Conservation (phyloP, 495 filamentous ascomycete species). For the Podospora sp. region DNA sequence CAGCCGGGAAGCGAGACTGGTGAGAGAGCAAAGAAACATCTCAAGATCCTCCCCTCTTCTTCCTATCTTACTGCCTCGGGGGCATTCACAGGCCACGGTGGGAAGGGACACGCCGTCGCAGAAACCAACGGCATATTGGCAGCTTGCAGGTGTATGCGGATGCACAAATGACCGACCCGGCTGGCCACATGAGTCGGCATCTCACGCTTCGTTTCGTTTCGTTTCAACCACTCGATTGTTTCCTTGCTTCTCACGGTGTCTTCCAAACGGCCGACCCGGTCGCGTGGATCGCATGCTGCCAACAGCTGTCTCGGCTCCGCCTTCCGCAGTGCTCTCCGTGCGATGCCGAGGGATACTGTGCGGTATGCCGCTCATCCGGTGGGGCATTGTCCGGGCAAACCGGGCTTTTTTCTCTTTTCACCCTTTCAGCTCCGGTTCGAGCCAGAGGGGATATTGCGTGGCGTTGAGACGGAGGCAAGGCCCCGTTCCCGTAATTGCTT, state of each 20-base stretch:
- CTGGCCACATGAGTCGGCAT: neutral
- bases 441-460: neutral
- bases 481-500: neutral
- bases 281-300: neutral
- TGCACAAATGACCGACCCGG: neutral
- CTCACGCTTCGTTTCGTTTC: neutral
- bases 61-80: neutral
- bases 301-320: neutral
- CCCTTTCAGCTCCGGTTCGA: neutral
- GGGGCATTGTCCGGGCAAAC: neutral
- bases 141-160: neutral
- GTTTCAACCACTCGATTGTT: neutral
- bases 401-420: neutral
- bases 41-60: neutral
- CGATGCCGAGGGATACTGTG: neutral
- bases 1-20: neutral
- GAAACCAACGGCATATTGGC: neutral
- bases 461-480: neutral
- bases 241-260: neutral
- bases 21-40: neutral
- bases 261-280: neutral
- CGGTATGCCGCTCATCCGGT: neutral
- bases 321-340: neutral
- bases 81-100: too few species aligned
- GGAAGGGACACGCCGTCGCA: neutral